Evolutionary conservation across 805 yeast species (phyloP).

Genomic region (Dipodascopsis uninucleata): DNA sequence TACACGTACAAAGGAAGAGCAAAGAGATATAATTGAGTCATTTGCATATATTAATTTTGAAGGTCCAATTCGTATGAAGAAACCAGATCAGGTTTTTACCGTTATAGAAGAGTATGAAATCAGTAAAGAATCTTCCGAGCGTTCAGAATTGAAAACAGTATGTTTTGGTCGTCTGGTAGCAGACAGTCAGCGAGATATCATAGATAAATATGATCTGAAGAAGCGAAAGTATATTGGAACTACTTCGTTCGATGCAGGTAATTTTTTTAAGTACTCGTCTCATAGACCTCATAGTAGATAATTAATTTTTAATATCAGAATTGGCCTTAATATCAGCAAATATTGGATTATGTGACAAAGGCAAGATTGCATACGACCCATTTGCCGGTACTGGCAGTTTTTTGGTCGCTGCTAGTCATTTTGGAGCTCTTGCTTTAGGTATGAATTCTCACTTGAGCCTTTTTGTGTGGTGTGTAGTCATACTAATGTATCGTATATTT

Average conservation of each 20-base stretch:
- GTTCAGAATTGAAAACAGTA: constrained; percentile 49
- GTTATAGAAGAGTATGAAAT: constrained; percentile 69
- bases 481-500: constrained; percentile 34
- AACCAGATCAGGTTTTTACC: constrained; percentile 66
- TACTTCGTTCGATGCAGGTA: constrained; percentile 82
- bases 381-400: constrained; percentile 97
- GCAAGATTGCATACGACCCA: constrained; percentile 80
- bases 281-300: background rate
- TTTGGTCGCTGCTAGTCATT: constrained; percentile 78
- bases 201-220: constrained; percentile 77
- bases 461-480: no score
- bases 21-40: constrained; percentile 62
- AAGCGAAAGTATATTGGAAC: constrained; percentile 88
- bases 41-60: constrained; percentile 66
- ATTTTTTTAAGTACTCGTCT: background rate
- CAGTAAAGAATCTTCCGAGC: constrained; percentile 31
- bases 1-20: constrained; percentile 48
- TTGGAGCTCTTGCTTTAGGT: constrained; percentile 54
- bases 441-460: background rate
- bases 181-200: constrained; percentile 57
- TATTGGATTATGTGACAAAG: constrained; percentile 66
- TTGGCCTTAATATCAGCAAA: constrained; percentile 82
- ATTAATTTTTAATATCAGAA: constrained; percentile 41
- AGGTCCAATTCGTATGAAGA: constrained; percentile 75
- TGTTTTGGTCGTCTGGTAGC: constrained; percentile 79